Conservation (phyloP, 345 rosid genomes). For the Eucalyptus tenuipes region DNA sequence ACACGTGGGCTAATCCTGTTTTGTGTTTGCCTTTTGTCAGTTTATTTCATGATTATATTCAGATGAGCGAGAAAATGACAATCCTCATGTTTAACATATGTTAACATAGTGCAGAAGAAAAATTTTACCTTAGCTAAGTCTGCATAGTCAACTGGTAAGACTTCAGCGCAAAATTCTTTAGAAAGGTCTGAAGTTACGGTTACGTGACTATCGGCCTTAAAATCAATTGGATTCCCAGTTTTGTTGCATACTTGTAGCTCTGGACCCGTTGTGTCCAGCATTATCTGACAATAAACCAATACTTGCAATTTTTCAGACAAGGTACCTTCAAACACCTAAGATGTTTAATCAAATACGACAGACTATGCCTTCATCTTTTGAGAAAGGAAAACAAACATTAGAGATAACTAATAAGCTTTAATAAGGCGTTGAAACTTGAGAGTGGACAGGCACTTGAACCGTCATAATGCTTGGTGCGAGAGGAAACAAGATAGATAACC, state of each 20-base stretch:
- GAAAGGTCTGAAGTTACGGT: constrained; percentile 9
- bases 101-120: not conserved
- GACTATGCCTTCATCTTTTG: not conserved
- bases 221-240: constrained; percentile 4
- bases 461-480: not conserved
- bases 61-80: not conserved
- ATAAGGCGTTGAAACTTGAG: not conserved
- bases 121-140: constrained; percentile 7
- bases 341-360: not conserved
- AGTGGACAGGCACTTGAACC: not conserved
- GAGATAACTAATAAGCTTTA: not conserved
- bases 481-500: not conserved
- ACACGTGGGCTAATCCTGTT: not conserved
- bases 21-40: not conserved
- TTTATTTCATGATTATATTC: not conserved
- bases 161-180: constrained; percentile 4
- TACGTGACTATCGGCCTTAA: constrained; percentile 6
- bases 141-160: constrained; percentile 10
- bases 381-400: not conserved
- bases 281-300: constrained; percentile 1
- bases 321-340: not conserved
- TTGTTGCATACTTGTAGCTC: constrained; percentile 16
- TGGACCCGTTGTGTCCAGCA: constrained; percentile 25
- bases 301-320: not conserved
- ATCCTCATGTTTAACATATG: not conserved